Base-by-base conservation (phyloP, 2,329 filamentous ascomycete species). In the Talaromyces sp. region DNA sequence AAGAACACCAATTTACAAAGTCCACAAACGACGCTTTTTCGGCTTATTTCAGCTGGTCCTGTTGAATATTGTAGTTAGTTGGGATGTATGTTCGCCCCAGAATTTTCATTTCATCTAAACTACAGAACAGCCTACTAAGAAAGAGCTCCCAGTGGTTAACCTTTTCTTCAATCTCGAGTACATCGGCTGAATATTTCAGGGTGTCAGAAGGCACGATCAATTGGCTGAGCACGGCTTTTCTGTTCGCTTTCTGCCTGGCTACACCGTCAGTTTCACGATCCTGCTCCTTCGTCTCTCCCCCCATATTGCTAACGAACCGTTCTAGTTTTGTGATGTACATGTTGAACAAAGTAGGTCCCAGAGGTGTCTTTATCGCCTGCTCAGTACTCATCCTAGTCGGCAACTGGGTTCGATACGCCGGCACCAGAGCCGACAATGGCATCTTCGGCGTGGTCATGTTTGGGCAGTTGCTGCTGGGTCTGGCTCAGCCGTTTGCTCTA, bases 401-500 rank as follows among this genome's bases (percentile, higher is more conserved):
- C 0, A 97, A 96, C 75, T 97, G 94, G 92, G 82, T 97, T 64
- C 87, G 92, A 55, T 96, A 89, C 77, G 89, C 83, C 2, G 90
- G 90, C 57, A 86, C 77, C 60, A 78, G 67, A 60, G 78, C 76
- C 43, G 75, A 73, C 65, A 75, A 83, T 22, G 89, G 88, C 52
- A 81, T 79, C 64, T 95, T 89, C 68, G 86, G 86, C 41, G 80
- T 89, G 45, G 87, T 91, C 61, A 90, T 97, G 88, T 86, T 95
- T 65, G 93, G 93, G 4, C 93, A 97, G 76, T 88, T 97, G 70
- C 72, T 99, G 60, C 91, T 89, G 54, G 94, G 93, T 0, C 80
- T 97, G 39, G 86, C 91, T 0, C 94, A 99, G 70, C 92, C 94
- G 0, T 97, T 97, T 71, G 90, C 96, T 11, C 83, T 97, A 9